Base-by-base conservation (phyloP, 495 filamentous ascomycete species). In the Hypoxylon lenormandii region DNA sequence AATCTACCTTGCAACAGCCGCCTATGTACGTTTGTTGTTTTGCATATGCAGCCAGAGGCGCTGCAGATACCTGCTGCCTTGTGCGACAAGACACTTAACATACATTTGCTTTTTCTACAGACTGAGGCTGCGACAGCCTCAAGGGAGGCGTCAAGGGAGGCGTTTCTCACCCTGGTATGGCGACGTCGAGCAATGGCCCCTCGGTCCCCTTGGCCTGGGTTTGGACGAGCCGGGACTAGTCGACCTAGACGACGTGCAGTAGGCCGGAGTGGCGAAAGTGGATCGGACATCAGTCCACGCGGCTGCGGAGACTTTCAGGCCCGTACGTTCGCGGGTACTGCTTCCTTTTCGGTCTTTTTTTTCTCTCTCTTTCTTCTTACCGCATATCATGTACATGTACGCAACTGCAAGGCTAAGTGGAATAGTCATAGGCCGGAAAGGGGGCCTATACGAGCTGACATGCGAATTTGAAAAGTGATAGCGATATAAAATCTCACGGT, bases 261-360 rank as follows among this genome's bases (percentile, higher is more conserved):
- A 52, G 38, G 21, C 58, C 59, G 64, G 64, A 63, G 65, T 68
- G 64, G 57, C 65, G 40, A 58, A 59, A 33, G 30, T 53, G n/a
- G 48, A 64, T 37, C 60, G 66, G 60, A 40, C 23, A 55, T 69
- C 66, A 55, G 54, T 36, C 53, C 59, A 69, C 66, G 21, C 52
- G 43, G 65, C 19, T 19, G 28, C 66, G 60, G 66, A 55, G 60
- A 56, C 36, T 26, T 49, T 16, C 4, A 49, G 33, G 15, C 4
- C n/a, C 40, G 28, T 42, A 30, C 18, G 37, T 19, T 10, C n/a
- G n/a, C n/a, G n/a, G n/a, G n/a, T n/a, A n/a, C n/a, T n/a, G n/a
- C n/a, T n/a, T n/a, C n/a, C n/a, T n/a, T n/a, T n/a, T n/a, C n/a
- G n/a, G n/a, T n/a, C n/a, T n/a, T n/a, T n/a, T n/a, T n/a, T n/a